Evolutionary conservation across 805 yeast genomes (phyloP).

Genomic region (Starmerella stellata): DNA sequence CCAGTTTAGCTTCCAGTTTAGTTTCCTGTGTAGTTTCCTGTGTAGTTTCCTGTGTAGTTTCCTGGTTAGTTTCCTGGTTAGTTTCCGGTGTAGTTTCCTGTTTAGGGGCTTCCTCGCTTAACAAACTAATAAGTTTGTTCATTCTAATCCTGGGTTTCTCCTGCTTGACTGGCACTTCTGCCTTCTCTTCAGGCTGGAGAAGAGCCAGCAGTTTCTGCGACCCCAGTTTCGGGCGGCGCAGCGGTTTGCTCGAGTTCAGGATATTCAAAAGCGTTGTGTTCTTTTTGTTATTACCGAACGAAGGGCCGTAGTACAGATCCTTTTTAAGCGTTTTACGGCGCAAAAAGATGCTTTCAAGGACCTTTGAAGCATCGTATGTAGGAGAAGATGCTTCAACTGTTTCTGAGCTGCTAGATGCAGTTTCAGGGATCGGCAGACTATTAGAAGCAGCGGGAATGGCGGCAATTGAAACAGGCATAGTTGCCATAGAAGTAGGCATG

Average conservation of each 20-base stretch:
- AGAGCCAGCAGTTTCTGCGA: not conserved
- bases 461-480: not conserved
- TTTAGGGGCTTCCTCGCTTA: too few relatives aligned
- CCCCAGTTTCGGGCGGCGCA: not conserved
- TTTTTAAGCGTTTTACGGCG: not conserved
- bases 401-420: too few relatives aligned
- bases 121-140: not conserved
- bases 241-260: not conserved
- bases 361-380: not conserved
- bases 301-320: not conserved
- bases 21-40: too few relatives aligned
- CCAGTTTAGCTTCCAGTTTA: too few relatives aligned
- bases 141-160: not conserved
- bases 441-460: not conserved
- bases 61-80: too few relatives aligned
- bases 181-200: not conserved
- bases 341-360: not conserved
- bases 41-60: too few relatives aligned
- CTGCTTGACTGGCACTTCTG: not conserved
- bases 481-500: not conserved
- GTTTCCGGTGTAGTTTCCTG: too few relatives aligned
- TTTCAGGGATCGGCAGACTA: not conserved
- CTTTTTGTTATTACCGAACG: not conserved
- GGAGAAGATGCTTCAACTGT: not conserved
- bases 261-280: not conserved